Evolutionary conservation across 192 early-diverging fungal genomes (phyloP).

Genomic region (Backusella morwellensis): DNA sequence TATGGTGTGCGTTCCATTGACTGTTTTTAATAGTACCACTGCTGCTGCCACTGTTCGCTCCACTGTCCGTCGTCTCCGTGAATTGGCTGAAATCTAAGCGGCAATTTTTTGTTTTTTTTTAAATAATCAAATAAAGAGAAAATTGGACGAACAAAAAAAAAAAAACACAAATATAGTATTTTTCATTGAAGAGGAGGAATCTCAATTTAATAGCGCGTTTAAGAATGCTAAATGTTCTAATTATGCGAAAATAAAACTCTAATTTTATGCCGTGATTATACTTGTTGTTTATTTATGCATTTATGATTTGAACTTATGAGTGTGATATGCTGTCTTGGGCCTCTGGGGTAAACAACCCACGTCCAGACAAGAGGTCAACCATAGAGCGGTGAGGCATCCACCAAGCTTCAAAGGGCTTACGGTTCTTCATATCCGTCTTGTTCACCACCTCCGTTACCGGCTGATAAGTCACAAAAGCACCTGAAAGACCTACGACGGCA

Average conservation of each 20-base stretch:
- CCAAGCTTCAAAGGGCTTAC: conserved; percentile 64
- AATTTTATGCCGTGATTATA: neutral
- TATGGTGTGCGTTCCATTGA: neutral
- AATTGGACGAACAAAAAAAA: neutral
- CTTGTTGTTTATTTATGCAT: neutral
- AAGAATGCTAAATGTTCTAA: neutral
- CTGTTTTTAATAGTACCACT: conserved; percentile 56
- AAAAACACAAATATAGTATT: neutral
- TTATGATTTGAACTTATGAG: neutral
- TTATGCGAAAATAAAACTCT: neutral
- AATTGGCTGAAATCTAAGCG: conserved; percentile 85
- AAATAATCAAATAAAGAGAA: neutral
- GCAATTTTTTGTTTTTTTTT: neutral
- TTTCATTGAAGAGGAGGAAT: neutral
- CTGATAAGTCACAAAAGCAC: conserved; percentile 71
- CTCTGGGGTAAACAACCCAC: conserved; percentile 37
- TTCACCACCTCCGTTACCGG: conserved; percentile 60
- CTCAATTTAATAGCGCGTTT: neutral
- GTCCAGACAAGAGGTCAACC: conserved; percentile 62
- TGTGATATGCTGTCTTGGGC: neutral
- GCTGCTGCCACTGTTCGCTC: conserved; percentile 89
- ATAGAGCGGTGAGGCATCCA: conserved; percentile 65
- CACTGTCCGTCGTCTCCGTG: conserved; percentile 97
- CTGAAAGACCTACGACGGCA: conserved; percentile 80
- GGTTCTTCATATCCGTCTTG: conserved; percentile 78